Conservation (phyloP, 306 rosid genomes). For the Leucaena leucocephala region DNA sequence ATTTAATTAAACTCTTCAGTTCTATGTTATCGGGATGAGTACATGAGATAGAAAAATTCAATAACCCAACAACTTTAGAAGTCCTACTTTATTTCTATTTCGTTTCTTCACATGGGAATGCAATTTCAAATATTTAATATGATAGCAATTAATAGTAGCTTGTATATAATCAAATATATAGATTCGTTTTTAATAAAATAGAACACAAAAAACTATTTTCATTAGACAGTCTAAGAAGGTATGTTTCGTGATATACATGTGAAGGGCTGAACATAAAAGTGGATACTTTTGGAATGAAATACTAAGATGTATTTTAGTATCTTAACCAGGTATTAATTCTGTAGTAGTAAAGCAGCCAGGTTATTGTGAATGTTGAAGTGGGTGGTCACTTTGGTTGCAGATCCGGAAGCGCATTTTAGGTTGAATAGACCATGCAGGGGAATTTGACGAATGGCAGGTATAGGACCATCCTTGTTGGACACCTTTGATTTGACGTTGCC, state of each 20-base stretch:
- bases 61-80: not conserved
- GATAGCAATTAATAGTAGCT: too few species aligned
- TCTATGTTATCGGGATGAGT: too few species aligned
- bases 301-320: not conserved
- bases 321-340: not conserved
- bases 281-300: not conserved
- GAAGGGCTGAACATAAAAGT: too few species aligned
- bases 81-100: not conserved
- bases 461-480: not conserved
- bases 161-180: too few species aligned
- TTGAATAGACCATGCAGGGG: not conserved
- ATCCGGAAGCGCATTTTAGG: slow-evolving; percentile 46
- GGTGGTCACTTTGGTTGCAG: slow-evolving; percentile 28
- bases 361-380: not conserved
- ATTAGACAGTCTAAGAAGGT: too few species aligned
- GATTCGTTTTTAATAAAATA: too few species aligned
- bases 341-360: not conserved
- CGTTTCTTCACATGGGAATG: not conserved
- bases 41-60: not conserved
- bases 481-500: not conserved
- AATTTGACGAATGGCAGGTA: not conserved
- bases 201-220: too few species aligned
- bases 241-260: too few species aligned
- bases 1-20: too few species aligned
- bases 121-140: too few species aligned